Evolutionary conservation across 1,139 yeast genomes (phyloP), one percentile per base, ranked within the genome.

Genomic region (Debaryomycetaceae sp.): DNA sequence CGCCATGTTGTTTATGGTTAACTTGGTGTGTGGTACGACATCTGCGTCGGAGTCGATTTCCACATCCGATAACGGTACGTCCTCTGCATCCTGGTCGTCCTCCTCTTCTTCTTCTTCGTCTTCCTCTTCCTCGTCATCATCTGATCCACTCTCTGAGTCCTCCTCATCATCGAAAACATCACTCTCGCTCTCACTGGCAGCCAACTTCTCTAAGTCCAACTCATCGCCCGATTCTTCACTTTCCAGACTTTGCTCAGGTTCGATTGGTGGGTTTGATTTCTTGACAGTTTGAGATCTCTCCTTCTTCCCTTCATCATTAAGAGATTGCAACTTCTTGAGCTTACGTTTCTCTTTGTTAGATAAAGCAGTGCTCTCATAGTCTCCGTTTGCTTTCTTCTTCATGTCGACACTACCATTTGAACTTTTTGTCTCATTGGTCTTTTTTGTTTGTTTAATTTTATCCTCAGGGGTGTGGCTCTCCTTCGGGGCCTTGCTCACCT

Each of bases 41-140:
- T 89, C 96, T 13, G 95, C 95, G 58, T 88, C 96, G 5, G 87
- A 85, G 57, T 86, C 95, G 39, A 84, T 68, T 58, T 87, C 95
- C 36, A 83, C 95, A 47, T 86, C 93, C 1, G 91, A 85, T 45
- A 85, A 74, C 38, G 91, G 85, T 38, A 86, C 73, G 52, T 85
- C 93, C 56, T 84, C 87, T 48, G 76, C 81, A 23, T 65, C 75
- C 38, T 56, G 69, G 24, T 65, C 71, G n/a, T 52, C 72, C n/a
- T 64, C 71, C 27, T 68, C 78, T 6, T 65, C 79, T 0, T 66
- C 75, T 0, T 68, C 77, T 5, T 70, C 77, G 0, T 68, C 79
- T 17, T 65, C 75, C 4, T 70, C 76, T 0, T 72, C 75, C 1
- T 67, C 75, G 0, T 68, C 76, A 1, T 68, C 77, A 1, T 69